Percentiles rank a stretch among this genome's conserved stretches.
phyloP scores from a whole-genome alignment of 1,284 basidiomycete genomes.

The Fomitiporia mediterranea region DNA sequence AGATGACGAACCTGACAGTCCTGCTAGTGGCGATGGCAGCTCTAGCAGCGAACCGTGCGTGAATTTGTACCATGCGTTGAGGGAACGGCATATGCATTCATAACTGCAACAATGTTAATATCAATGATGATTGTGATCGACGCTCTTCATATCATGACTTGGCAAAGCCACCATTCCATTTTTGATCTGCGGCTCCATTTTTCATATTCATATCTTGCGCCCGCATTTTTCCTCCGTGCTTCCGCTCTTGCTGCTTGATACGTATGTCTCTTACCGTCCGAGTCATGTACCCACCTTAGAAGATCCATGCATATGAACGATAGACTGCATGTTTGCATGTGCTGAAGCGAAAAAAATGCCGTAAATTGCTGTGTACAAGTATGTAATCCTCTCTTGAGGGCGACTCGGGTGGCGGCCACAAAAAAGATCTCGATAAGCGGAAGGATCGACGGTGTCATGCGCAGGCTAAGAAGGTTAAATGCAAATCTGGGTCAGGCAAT shows the following conservation, averaged over 20 bases:
- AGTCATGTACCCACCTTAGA: not conserved
- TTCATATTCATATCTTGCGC: not conserved
- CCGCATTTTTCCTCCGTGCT: not conserved
- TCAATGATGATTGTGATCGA: not conserved
- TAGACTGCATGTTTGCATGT: not conserved
- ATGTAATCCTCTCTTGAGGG: too few relatives aligned
- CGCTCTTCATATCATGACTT: not conserved
- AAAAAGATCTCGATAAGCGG: conserved; percentile 9
- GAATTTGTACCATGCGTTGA: conserved; percentile 19
- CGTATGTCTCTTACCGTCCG: not conserved
- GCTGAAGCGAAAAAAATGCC: not conserved
- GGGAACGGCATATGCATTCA: conserved; percentile 17
- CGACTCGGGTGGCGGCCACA: not conserved
- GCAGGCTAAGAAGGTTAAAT: conserved; percentile 15
- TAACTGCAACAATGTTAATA: too few relatives aligned
- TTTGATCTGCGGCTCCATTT: not conserved
- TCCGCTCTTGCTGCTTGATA: not conserved
- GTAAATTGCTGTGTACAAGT: not conserved
- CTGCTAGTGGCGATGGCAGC: conserved; percentile 1
- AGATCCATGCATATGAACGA: not conserved
- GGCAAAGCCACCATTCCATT: too few relatives aligned
- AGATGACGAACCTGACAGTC: conserved; percentile 1
- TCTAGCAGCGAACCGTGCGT: not conserved
- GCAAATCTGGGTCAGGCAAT: too few relatives aligned
- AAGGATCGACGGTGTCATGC: conserved; percentile 13